These are phyloP conservation scores for Pontederia paniculata DNA, from an alignment of 176 grass and related monocot genomes.

Conservation along the genomic window DNA sequence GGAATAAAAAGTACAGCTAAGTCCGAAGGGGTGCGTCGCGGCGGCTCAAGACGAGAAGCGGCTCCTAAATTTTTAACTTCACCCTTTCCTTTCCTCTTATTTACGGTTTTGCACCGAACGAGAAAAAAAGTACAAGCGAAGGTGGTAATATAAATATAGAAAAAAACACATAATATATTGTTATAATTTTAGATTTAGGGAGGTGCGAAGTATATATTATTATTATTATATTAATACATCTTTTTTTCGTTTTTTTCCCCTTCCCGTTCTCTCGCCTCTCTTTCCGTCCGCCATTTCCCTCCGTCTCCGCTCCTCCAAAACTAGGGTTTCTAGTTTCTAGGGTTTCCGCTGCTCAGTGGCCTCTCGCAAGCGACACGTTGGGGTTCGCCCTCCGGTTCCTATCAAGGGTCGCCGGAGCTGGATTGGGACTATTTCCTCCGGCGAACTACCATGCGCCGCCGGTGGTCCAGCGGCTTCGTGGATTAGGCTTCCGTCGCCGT, in stretches of 20 bases:
- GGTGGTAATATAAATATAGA: no score
- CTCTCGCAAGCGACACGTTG: not conserved
- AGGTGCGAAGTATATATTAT: not conserved
- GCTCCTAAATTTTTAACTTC: no score
- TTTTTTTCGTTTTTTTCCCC: not conserved
- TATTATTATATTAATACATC: not conserved
- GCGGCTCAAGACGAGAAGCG: no score
- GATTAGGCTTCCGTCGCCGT: slow-evolving; percentile 13
- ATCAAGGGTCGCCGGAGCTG: slow-evolving; percentile 8
- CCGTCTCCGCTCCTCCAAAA: slow-evolving; percentile 8
- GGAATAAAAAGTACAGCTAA: no score
- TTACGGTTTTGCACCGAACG: no score
- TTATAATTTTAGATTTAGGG: not conserved
- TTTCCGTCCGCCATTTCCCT: slow-evolving; percentile 5
- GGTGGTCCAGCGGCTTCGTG: slow-evolving; percentile 25
- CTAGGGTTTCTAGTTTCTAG: slow-evolving; percentile 16
- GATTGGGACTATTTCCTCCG: slow-evolving; percentile 18
- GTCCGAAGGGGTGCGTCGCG: no score
- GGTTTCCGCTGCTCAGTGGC: not conserved
- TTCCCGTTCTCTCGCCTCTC: slow-evolving; percentile 4
- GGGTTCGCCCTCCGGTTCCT: not conserved
- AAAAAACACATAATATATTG: no score
- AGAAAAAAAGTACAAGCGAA: no score
- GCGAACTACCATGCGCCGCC: slow-evolving; percentile 31
- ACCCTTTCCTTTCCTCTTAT: no score